A percentile compares a stretch with the other conserved stretches of the same genome.
phyloP scores from a whole-genome alignment of 2,329 filamentous ascomycete species.

The Madurella fahalii region DNA sequence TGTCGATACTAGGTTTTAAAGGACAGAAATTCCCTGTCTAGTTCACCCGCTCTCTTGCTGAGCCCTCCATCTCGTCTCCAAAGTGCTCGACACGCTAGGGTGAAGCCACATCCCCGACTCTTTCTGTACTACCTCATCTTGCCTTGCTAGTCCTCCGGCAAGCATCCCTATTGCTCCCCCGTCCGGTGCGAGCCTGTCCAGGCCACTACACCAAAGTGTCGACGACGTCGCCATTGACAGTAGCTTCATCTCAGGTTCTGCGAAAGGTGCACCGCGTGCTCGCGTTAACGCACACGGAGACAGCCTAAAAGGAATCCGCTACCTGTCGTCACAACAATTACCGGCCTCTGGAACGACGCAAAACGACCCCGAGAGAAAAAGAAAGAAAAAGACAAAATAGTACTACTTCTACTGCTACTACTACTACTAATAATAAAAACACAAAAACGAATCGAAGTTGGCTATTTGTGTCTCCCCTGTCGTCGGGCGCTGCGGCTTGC shows the following conservation, averaged over 20 bases:
- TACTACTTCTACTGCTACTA: too few relatives aligned
- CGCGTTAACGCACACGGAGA: slow-evolving; percentile 13
- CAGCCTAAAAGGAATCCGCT: slow-evolving; percentile 1
- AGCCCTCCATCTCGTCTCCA: slow-evolving; percentile 3
- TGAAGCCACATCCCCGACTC: slow-evolving; percentile 11
- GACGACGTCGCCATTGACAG: slow-evolving; percentile 33
- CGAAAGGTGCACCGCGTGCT: slow-evolving; percentile 21
- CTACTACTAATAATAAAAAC: neutral
- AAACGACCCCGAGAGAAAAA: neutral
- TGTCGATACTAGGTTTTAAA: slow-evolving; percentile 20
- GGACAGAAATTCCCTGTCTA: slow-evolving; percentile 20
- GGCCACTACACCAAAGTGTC: slow-evolving; percentile 28
- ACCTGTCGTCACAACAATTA: slow-evolving; percentile 7
- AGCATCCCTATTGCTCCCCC: slow-evolving; percentile 21
- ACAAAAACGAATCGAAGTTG: neutral
- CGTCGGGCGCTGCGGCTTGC: neutral
- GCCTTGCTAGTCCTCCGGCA: slow-evolving; percentile 15
- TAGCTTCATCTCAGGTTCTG: slow-evolving; percentile 32
- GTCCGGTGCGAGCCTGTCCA: slow-evolving; percentile 29
- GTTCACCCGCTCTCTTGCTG: slow-evolving; percentile 2
- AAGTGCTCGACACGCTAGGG: slow-evolving; percentile 4
- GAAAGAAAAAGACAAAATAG: too few relatives aligned
- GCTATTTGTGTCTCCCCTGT: neutral
- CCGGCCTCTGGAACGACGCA: slow-evolving; percentile 1
- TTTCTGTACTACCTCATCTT: slow-evolving; percentile 19